Conservation (phyloP, 306 rosid genomes). For the Medicago truncatula region DNA sequence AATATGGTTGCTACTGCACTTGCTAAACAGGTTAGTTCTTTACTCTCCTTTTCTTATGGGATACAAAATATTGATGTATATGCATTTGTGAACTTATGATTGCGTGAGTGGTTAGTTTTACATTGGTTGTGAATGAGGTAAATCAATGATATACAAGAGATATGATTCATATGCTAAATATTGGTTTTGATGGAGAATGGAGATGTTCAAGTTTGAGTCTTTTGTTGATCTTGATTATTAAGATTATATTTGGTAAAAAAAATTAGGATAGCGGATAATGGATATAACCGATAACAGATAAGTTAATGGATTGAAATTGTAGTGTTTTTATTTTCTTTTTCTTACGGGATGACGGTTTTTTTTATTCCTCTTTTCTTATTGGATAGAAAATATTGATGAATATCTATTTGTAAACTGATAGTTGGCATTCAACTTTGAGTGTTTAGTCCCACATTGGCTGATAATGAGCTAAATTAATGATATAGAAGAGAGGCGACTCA, state of each 20-base stretch:
- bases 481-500: not conserved
- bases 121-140: no score
- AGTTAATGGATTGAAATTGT: no score
- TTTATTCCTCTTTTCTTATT: not conserved
- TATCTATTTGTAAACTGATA: conserved; percentile 9
- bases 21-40: conserved; percentile 70
- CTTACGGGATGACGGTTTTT: conserved; percentile 46
- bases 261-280: no score
- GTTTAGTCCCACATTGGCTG: not conserved
- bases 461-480: not conserved
- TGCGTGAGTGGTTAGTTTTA: not conserved
- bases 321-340: no score
- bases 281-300: no score
- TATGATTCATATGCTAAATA: no score
- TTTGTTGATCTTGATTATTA: no score
- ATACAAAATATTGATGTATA: conserved; percentile 8
- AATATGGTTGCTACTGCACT: conserved; percentile 95
- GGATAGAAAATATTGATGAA: conserved; percentile 17
- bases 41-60: not conserved
- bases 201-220: no score
- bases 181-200: no score
- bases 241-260: no score
- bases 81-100: not conserved
- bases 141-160: no score
- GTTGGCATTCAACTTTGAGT: not conserved